Evolutionary conservation across 495 filamentous ascomycete genomes (phyloP).

Genomic region (Pseudomonodictys pantanalensis): DNA sequence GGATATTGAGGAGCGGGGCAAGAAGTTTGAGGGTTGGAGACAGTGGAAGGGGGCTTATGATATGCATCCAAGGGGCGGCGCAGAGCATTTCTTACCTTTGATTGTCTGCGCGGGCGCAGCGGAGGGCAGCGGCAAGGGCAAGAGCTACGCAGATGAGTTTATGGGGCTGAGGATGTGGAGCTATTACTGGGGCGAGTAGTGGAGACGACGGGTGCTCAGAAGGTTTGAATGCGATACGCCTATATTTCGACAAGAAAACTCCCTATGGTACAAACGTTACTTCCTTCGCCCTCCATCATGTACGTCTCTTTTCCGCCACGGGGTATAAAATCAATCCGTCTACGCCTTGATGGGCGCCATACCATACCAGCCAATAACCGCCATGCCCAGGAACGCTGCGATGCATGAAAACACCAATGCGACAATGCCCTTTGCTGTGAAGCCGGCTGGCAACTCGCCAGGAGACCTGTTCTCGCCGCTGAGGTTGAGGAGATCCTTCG

Average conservation of each 20-base stretch:
- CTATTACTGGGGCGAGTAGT: conserved; percentile 43
- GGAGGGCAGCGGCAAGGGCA: conserved; percentile 34
- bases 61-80: conserved; percentile 38
- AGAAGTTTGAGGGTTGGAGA: conserved; percentile 34
- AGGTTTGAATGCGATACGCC: no score
- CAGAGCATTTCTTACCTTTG: conserved; percentile 40
- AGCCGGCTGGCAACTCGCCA: conserved; percentile 61
- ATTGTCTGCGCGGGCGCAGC: conserved; percentile 38
- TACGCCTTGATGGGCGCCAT: conserved; percentile 30
- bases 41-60: conserved; percentile 35
- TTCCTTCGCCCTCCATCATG: neutral
- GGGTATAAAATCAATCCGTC: conserved; percentile 8
- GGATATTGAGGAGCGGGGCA: conserved; percentile 22
- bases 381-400: conserved; percentile 69
- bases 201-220: no score
- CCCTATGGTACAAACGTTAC: no score
- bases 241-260: no score
- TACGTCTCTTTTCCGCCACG: no score
- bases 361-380: conserved; percentile 67
- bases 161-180: conserved; percentile 40
- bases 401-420: conserved; percentile 71
- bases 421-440: conserved; percentile 67
- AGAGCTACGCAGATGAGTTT: conserved; percentile 39
- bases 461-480: conserved; percentile 58
- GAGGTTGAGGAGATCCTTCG: conserved; percentile 61